phyloP scores from a whole-genome alignment of 352 stramenopile species.

The Pythium oligandrum region DNA sequence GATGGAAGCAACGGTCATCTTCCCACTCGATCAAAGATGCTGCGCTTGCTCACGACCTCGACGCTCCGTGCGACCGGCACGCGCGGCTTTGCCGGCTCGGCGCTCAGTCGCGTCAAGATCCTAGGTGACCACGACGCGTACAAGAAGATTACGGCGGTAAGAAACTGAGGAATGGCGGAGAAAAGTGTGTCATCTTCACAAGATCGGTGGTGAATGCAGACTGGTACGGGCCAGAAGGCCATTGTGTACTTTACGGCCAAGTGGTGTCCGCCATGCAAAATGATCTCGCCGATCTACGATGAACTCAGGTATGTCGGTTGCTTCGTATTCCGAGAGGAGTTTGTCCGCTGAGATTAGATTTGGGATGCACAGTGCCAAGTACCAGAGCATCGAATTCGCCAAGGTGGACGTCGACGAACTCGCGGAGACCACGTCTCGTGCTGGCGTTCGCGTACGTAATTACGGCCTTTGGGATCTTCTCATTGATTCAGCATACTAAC shows the following conservation, averaged over 20 bases:
- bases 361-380: constrained; percentile 33
- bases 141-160: constrained; percentile 57
- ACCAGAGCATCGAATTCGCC: constrained; percentile 70
- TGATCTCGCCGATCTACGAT: constrained; percentile 86
- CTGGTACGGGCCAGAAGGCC: constrained; percentile 56
- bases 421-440: constrained; percentile 72
- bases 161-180: not conserved
- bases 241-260: constrained; percentile 89
- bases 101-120: constrained; percentile 64
- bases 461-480: not conserved
- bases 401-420: constrained; percentile 86
- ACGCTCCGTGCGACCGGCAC: constrained; percentile 21
- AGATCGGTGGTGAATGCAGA: constrained; percentile 17
- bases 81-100: constrained; percentile 29
- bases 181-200: not conserved
- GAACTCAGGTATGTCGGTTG: constrained; percentile 59
- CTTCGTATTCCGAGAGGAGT: not conserved
- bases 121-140: constrained; percentile 73
- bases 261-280: constrained; percentile 90
- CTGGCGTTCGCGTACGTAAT: constrained; percentile 66
- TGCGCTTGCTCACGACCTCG: constrained; percentile 29
- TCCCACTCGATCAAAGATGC: constrained; percentile 16
- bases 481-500: constrained; percentile 4
- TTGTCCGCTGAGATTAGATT: not conserved
- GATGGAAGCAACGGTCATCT: no score